phyloP scores from a whole-genome alignment of 2,329 filamentous ascomycete genomes.

The Colletotrichum sansevieriae region DNA sequence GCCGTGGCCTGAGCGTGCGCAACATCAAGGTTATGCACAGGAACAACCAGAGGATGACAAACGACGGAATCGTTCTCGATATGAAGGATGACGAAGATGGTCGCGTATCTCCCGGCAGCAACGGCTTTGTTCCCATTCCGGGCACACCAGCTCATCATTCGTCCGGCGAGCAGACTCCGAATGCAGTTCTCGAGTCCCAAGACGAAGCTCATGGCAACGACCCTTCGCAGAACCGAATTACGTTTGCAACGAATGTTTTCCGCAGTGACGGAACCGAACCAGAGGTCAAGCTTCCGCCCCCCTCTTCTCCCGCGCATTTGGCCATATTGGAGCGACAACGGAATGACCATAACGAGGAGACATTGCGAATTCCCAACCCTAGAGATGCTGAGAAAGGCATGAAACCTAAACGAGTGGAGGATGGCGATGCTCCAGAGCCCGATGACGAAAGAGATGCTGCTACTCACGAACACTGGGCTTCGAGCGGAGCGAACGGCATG shows the following conservation, averaged over 20 bases:
- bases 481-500: conserved; percentile 43
- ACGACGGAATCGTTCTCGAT: conserved; percentile 69
- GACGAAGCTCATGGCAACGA: conserved; percentile 16
- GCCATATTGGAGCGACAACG: conserved; percentile 89
- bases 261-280: conserved; percentile 68
- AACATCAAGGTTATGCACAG: conserved; percentile 76
- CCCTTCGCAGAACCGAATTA: conserved; percentile 60
- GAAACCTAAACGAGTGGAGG: conserved; percentile 69
- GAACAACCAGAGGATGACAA: conserved; percentile 68
- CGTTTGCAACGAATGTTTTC: conserved; percentile 76
- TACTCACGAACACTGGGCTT: conserved; percentile 44
- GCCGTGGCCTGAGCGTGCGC: conserved; percentile 63
- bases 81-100: conserved; percentile 52
- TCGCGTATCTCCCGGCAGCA: conserved; percentile 41
- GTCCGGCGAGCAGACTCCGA: conserved; percentile 30
- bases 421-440: conserved; percentile 50
- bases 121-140: conserved; percentile 33
- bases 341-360: conserved; percentile 76
- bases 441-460: conserved; percentile 52
- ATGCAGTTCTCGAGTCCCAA: not conserved
- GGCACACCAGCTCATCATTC: conserved; percentile 16
- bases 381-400: conserved; percentile 89
- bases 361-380: conserved; percentile 90
- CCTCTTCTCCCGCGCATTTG: conserved; percentile 80
- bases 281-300: conserved; percentile 63